A percentile compares a stretch with the other conserved stretches of the same genome.
These are phyloP conservation scores for Penicillium frequentans DNA, from an alignment of 2,329 filamentous ascomycete species.

Conservation along the genomic window DNA sequence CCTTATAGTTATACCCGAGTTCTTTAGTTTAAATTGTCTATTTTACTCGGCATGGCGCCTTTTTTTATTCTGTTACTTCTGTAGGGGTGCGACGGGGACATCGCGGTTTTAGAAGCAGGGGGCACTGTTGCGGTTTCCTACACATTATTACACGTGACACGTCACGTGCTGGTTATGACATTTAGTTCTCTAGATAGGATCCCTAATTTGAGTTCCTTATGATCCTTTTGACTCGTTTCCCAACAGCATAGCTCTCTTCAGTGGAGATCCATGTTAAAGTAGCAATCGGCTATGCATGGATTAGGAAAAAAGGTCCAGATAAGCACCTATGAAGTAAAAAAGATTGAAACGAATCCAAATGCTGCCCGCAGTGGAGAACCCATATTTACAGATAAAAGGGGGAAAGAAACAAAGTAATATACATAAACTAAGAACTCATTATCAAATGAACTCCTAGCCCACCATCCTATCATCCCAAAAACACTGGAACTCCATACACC, in stretches of 20 bases:
- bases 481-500: slow-evolving; percentile 93
- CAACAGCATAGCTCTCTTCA: background rate
- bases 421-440: background rate
- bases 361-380: slow-evolving; percentile 19
- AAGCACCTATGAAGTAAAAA: background rate
- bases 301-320: background rate
- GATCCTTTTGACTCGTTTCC: too few species aligned
- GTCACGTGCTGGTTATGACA: too few species aligned
- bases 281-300: background rate
- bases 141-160: too few species aligned
- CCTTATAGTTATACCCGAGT: too few species aligned
- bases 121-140: too few species aligned
- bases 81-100: too few species aligned
- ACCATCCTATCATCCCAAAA: slow-evolving; percentile 51
- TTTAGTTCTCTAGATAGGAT: too few species aligned
- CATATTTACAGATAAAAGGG: background rate
- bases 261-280: background rate
- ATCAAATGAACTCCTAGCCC: background rate
- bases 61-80: too few species aligned
- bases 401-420: background rate
- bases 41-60: too few species aligned
- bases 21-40: too few species aligned
- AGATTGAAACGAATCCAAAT: slow-evolving; percentile 8
- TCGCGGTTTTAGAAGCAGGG: too few species aligned
- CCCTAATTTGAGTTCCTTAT: too few species aligned